A percentile compares a stretch with the other conserved stretches of the same genome.
Conservation (phyloP, 2,329 filamentous ascomycete genomes). For the Alternaria sp. region DNA sequence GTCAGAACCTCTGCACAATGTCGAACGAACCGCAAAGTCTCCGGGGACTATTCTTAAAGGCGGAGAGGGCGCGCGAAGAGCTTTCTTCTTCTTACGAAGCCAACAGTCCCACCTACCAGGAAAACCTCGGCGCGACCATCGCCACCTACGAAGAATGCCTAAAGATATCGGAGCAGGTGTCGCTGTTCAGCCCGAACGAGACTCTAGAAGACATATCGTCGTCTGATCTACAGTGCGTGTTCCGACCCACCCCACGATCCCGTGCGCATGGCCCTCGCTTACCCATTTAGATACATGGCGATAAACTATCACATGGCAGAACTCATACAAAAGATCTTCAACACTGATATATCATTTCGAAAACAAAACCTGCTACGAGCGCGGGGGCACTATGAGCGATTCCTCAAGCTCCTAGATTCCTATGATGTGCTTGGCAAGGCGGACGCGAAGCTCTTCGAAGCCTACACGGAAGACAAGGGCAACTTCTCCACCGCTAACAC, state of each 20-base stretch:
- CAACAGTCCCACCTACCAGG: slow-evolving; percentile 71
- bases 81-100: slow-evolving; percentile 72
- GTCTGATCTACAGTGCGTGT: slow-evolving; percentile 75
- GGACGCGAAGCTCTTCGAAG: slow-evolving; percentile 74
- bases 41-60: slow-evolving; percentile 62
- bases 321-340: slow-evolving; percentile 73
- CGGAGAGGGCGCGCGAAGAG: slow-evolving; percentile 62
- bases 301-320: slow-evolving; percentile 82
- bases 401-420: slow-evolving; percentile 76
- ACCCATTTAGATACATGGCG: slow-evolving; percentile 69
- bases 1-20: slow-evolving; percentile 21
- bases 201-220: slow-evolving; percentile 85
- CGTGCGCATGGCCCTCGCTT: slow-evolving; percentile 8
- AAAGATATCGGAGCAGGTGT: slow-evolving; percentile 71
- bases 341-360: slow-evolving; percentile 61
- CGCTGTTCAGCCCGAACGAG: slow-evolving; percentile 92
- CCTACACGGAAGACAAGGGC: slow-evolving; percentile 75
- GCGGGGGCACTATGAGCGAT: slow-evolving; percentile 77
- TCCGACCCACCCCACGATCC: neutral
- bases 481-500: slow-evolving; percentile 75
- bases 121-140: slow-evolving; percentile 72
- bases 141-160: slow-evolving; percentile 77
- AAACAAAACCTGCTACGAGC: slow-evolving; percentile 69
- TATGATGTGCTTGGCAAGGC: slow-evolving; percentile 75
- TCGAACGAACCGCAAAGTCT: slow-evolving; percentile 63